phyloP scores from a whole-genome alignment of 2,329 filamentous ascomycete species.

The Coniella vitis region DNA sequence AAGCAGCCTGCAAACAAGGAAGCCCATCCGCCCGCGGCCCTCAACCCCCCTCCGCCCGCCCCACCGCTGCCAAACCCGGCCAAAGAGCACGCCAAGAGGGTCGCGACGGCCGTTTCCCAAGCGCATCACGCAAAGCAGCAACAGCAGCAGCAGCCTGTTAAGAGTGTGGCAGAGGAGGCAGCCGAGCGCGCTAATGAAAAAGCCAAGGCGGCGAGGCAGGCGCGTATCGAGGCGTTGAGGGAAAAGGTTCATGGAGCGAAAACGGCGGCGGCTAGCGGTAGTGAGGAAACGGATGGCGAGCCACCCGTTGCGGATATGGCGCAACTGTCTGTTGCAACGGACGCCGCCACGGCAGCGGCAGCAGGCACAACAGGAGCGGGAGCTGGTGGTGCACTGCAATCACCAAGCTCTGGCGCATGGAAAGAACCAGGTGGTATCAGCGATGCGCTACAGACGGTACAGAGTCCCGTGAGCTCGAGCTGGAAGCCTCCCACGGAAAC shows the following conservation, averaged over 20 bases:
- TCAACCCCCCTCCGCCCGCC: conserved; percentile 19
- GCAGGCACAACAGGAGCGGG: conserved; percentile 6
- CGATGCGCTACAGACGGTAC: conserved; percentile 27
- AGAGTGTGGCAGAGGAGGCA: conserved; percentile 57
- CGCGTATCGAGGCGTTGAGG: conserved; percentile 45
- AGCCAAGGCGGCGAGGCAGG: conserved; percentile 56
- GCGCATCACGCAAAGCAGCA: conserved; percentile 21
- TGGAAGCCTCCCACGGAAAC: conserved; percentile 32
- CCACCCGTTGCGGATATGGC: conserved; percentile 14
- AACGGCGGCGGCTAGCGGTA: conserved; percentile 7
- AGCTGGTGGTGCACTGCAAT: conserved; percentile 37
- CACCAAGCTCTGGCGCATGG: conserved; percentile 39
- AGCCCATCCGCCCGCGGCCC: conserved; percentile 19
- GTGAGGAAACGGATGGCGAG: conserved; percentile 7
- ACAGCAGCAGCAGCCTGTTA: conserved; percentile 36
- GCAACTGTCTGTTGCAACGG: conserved; percentile 8
- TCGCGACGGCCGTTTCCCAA: conserved; percentile 11
- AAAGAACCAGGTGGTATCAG: conserved; percentile 21
- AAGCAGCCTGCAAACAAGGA: conserved; percentile 31
- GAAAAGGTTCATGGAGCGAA: conserved; percentile 47
- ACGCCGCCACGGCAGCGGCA: neutral
- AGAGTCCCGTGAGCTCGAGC: conserved; percentile 30
- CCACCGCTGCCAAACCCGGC: conserved; percentile 19
- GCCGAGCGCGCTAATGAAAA: conserved; percentile 60
- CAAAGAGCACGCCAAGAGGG: conserved; percentile 16